These are phyloP conservation scores for Aspergillus viridinutans DNA, from an alignment of 2,329 filamentous ascomycete species.

Conservation along the genomic window DNA sequence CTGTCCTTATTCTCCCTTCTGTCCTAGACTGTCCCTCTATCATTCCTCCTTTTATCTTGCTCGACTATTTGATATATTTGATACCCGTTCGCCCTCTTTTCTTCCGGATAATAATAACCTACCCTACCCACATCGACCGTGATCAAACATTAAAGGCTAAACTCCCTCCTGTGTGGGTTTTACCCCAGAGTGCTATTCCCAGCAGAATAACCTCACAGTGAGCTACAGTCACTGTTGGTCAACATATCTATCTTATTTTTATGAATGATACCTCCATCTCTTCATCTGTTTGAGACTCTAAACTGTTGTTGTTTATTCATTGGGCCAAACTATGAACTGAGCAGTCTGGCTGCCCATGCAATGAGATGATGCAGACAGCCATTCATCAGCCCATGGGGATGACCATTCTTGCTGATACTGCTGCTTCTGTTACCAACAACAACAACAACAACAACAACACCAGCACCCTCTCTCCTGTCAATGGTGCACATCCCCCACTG, in stretches of 20 bases:
- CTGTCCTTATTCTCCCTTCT: not conserved
- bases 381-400: constrained; percentile 30
- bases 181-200: too few species aligned
- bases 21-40: not conserved
- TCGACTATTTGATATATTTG: not conserved
- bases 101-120: constrained; percentile 1
- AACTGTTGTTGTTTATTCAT: not conserved
- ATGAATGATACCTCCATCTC: not conserved
- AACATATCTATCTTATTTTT: not conserved
- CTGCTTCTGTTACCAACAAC: constrained; percentile 14
- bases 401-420: constrained; percentile 23
- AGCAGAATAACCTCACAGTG: not conserved
- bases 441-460: too few species aligned
- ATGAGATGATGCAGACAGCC: constrained; percentile 35
- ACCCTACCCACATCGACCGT: not conserved
- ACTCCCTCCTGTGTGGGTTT: not conserved
- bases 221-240: too few species aligned
- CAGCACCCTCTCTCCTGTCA: constrained; percentile 11
- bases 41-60: not conserved
- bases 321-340: constrained; percentile 24
- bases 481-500: constrained; percentile 3
- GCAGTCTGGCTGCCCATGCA: constrained; percentile 16
- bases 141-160: not conserved
- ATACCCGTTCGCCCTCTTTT: not conserved
- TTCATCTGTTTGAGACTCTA: not conserved